phyloP scores from a whole-genome alignment of 139 green algal species.

The Diplosphaera chodatii region DNA sequence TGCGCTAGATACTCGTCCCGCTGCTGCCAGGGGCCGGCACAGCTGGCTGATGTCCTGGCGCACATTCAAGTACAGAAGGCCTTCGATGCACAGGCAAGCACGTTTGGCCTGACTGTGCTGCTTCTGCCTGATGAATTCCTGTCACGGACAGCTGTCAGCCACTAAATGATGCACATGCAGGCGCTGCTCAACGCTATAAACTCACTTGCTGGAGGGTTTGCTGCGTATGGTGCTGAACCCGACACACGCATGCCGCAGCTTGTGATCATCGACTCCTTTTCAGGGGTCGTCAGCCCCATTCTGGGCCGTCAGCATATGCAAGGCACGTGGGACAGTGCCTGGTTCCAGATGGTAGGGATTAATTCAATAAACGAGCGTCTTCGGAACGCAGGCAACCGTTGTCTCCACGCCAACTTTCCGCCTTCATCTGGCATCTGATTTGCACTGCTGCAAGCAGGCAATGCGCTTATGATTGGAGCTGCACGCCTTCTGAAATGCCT shows the following conservation, averaged over 20 bases:
- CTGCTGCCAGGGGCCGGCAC: neutral
- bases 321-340: slow-evolving; percentile 2
- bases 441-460: no score
- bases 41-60: neutral
- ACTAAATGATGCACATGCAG: no score
- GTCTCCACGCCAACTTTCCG: no score
- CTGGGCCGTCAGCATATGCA: slow-evolving; percentile 34
- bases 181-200: neutral
- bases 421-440: no score
- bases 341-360: no score
- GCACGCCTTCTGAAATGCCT: slow-evolving; percentile 17
- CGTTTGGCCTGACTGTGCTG: neutral
- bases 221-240: no score
- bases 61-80: neutral
- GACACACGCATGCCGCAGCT: neutral
- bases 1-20: no score
- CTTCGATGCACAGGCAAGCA: neutral
- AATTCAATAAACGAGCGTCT: no score
- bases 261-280: slow-evolving; percentile 46
- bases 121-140: no score
- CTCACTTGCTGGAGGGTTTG: neutral
- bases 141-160: no score
- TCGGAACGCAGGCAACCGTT: no score
- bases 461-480: no score
- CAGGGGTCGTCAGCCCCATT: slow-evolving; percentile 27